Base-by-base conservation (phyloP, 2,329 filamentous ascomycete genomes). In the Cladophialophora exuberans region DNA sequence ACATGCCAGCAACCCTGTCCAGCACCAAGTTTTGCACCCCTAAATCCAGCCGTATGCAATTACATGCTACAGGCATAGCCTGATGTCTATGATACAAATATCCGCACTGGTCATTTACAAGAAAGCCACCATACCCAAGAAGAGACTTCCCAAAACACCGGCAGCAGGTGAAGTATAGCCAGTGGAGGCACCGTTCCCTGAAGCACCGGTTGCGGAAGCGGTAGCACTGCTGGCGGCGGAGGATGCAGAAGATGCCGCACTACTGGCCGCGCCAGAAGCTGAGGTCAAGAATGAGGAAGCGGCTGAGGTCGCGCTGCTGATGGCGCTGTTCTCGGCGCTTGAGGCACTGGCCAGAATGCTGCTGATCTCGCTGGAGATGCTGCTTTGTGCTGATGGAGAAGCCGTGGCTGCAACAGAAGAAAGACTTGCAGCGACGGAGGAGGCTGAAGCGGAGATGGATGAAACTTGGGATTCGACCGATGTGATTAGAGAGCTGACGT, bases 111-210 rank as follows among this genome's bases (percentile, higher is more conserved):
- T 25, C 6, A 38, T 52, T 51, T 48, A 61, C 41, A 61, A 35
- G n/a, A 58, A 41, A 23, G 52, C 58, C 10, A 48, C 58, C 38
- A 56, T 28, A 26, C 52, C 58, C 44, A 61, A 48, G 31, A 61
- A 52, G 22, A 61, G 22, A 42, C 46, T 31, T 7, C 58, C 58
- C 38, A 61, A 17, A 30, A 61, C 38, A 41, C 58, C 58, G 2
- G 48, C 46, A 7, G 55, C 58, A 7, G 58, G 49, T 13, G 48
- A 55, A 7, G 36, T 33, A 44, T 58, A 55, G 4, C 44, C 44
- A 28, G 18, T 35, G n/a, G 41, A 45, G 3, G 55, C 55, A 18
- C 17, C 58, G 26, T 56, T 61, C 10, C 52, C 55, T 31, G 52
- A 26, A 10, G 46, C 31, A 36, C 47, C 26, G 7, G 52, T 49